phyloP scores from a whole-genome alignment of 1,284 basidiomycete species.

The Trichosporon faecale region DNA sequence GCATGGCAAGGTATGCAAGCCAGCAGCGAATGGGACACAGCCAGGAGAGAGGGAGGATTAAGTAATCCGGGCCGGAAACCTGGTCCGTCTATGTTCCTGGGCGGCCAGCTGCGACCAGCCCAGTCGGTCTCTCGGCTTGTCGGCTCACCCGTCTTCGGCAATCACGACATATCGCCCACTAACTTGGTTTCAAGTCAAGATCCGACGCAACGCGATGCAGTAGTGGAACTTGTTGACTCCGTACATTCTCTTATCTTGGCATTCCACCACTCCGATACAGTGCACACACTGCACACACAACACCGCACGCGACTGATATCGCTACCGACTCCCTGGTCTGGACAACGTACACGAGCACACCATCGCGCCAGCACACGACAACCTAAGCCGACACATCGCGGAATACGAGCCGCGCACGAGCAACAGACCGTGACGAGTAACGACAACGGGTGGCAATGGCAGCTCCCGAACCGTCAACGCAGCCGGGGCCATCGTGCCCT shows the following conservation, averaged over 20 bases:
- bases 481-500: not conserved
- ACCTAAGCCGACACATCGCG: not conserved
- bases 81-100: not conserved
- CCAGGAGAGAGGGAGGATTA: not conserved
- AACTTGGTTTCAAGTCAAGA: not conserved
- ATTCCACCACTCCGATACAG: not conserved
- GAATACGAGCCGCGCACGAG: not conserved
- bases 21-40: not conserved
- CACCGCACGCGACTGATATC: too few relatives aligned
- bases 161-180: conserved; percentile 1
- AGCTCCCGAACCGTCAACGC: not conserved
- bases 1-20: too few relatives aligned
- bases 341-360: too few relatives aligned
- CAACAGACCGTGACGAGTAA: too few relatives aligned
- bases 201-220: not conserved
- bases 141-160: conserved; percentile 6
- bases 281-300: not conserved
- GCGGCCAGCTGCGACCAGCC: not conserved
- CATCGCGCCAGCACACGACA: not conserved
- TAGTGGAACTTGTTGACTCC: not conserved
- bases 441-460: too few relatives aligned
- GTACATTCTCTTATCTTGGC: not conserved
- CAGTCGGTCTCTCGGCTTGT: not conserved
- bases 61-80: not conserved
- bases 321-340: not conserved